Conservation (phyloP, 768 basidiomycete genomes). For the Tylopilus cervinicoccineus region DNA sequence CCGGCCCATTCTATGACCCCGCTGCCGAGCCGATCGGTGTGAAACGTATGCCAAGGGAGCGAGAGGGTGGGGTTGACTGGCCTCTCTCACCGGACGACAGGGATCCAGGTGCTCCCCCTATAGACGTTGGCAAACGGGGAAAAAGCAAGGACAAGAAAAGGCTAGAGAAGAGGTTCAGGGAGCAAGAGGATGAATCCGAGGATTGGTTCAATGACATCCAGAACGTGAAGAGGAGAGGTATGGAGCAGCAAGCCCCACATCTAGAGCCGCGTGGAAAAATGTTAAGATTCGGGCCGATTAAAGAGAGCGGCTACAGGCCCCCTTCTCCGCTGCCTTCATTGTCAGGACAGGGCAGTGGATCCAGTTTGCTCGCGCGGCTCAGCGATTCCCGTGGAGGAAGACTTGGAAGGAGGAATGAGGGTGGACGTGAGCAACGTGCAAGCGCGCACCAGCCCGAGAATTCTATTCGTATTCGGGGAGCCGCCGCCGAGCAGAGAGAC, state of each 20-base stretch:
- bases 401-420: constrained; percentile 3
- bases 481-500: constrained; percentile 19
- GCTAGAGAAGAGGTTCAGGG: constrained; percentile 48
- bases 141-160: constrained; percentile 56
- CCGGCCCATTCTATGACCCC: constrained; percentile 63
- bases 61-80: constrained; percentile 22
- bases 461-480: constrained; percentile 29
- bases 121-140: constrained; percentile 63
- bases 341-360: constrained; percentile 16
- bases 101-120: constrained; percentile 46
- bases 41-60: constrained; percentile 39
- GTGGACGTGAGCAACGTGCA: constrained; percentile 5
- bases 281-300: constrained; percentile 36
- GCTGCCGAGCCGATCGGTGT: constrained; percentile 29
- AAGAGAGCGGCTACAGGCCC: constrained; percentile 24
- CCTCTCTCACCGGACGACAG: constrained; percentile 38
- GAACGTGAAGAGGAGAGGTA: constrained; percentile 29
- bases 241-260: constrained; percentile 10
- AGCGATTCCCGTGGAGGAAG: constrained; percentile 10
- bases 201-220: constrained; percentile 61
- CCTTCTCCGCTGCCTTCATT: constrained; percentile 15
- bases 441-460: constrained; percentile 2
- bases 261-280: constrained; percentile 26
- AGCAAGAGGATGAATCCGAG: constrained; percentile 52
- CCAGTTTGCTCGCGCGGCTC: constrained; percentile 36